Conservation (phyloP, 768 basidiomycete species). For the Neoboletus subvelutipes region DNA sequence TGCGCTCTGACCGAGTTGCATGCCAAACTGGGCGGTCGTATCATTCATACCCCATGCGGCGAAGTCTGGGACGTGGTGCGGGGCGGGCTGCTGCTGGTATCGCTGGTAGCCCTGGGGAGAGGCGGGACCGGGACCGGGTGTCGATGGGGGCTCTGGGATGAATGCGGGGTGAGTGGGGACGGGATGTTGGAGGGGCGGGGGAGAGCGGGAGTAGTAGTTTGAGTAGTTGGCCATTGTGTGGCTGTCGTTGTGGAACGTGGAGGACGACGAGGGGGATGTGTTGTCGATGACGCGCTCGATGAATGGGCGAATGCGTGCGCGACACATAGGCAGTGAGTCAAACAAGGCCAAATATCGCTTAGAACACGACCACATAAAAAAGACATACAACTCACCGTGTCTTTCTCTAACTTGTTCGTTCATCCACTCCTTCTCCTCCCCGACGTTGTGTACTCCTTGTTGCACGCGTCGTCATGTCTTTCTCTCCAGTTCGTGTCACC, state of each 20-base stretch:
- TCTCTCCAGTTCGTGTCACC: slow-evolving; percentile 58
- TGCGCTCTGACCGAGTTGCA: slow-evolving; percentile 91
- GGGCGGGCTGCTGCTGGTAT: slow-evolving; percentile 38
- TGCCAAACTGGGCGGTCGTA: slow-evolving; percentile 91
- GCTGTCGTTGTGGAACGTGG: not conserved
- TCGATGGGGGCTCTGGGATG: slow-evolving; percentile 80
- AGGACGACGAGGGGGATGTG: not conserved
- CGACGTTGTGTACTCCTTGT: slow-evolving; percentile 4
- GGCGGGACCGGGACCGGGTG: slow-evolving; percentile 61
- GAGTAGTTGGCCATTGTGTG: slow-evolving; percentile 33
- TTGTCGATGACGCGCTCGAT: not conserved
- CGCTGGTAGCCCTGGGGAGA: slow-evolving; percentile 56
- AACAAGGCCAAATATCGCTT: slow-evolving; percentile 22
- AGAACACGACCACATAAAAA: slow-evolving; percentile 17
- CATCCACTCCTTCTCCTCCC: slow-evolving; percentile 15
- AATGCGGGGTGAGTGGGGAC: slow-evolving; percentile 86
- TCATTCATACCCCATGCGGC: slow-evolving; percentile 86
- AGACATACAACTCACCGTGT: not conserved
- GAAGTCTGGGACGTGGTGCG: slow-evolving; percentile 44
- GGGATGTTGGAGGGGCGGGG: slow-evolving; percentile 83
- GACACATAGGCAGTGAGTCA: not conserved
- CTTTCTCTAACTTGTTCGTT: slow-evolving; percentile 13
- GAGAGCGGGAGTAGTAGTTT: slow-evolving; percentile 51
- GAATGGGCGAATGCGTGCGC: not conserved
- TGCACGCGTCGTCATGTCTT: slow-evolving; percentile 36